These are phyloP conservation scores for Vitis hybrid DNA, from an alignment of 177 flowering plant genomes.

Conservation along the genomic window DNA sequence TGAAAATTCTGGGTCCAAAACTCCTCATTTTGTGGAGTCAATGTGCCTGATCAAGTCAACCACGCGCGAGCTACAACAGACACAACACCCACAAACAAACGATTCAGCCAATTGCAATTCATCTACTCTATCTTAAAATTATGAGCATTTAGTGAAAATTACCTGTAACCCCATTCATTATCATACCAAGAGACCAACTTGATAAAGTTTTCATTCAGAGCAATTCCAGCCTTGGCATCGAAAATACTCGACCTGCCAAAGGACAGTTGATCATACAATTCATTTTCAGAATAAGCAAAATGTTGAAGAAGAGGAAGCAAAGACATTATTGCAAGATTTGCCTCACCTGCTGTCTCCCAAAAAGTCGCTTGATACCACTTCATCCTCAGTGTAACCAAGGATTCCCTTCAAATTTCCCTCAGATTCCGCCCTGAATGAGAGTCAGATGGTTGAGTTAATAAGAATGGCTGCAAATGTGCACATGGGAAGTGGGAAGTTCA, in stretches of 20 bases:
- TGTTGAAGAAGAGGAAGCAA: background rate
- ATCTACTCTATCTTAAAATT: too few relatives aligned
- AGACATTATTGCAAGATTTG: background rate
- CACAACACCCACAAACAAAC: background rate
- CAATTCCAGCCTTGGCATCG: slow-evolving; percentile 53
- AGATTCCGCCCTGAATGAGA: slow-evolving; percentile 32
- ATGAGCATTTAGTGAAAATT: background rate
- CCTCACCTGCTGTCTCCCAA: slow-evolving; percentile 42
- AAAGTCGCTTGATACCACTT: slow-evolving; percentile 49
- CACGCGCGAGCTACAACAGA: slow-evolving; percentile 43
- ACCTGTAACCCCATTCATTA: slow-evolving; percentile 64
- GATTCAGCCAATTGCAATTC: too few relatives aligned
- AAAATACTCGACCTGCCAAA: slow-evolving; percentile 43
- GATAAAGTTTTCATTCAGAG: slow-evolving; percentile 41
- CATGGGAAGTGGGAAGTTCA: too few relatives aligned
- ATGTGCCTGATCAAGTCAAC: slow-evolving; percentile 60
- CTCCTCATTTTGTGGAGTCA: slow-evolving; percentile 27
- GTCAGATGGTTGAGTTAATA: background rate
- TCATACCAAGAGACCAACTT: slow-evolving; percentile 58
- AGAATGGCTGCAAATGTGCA: background rate
- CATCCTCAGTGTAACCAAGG: slow-evolving; percentile 54
- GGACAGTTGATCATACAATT: background rate
- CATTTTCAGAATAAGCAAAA: background rate
- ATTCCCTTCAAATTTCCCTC: slow-evolving; percentile 42
- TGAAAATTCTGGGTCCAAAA: background rate